A percentile compares a stretch with the other conserved stretches of the same genome.
These are phyloP conservation scores for Fallopia convolvulus DNA, from an alignment of 148 eudicot species.

Conservation along the genomic window DNA sequence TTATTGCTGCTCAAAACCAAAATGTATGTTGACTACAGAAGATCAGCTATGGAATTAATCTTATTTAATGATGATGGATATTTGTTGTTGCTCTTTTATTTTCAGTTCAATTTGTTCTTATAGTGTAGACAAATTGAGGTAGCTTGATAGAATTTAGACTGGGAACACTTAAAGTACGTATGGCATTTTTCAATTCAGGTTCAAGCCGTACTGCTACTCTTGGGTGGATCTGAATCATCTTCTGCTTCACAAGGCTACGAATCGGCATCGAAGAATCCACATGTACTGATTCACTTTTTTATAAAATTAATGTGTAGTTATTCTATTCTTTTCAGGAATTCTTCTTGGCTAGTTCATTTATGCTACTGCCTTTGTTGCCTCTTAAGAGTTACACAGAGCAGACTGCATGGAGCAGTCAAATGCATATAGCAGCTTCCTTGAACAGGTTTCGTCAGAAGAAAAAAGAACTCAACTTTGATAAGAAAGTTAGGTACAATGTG, in stretches of 20 bases:
- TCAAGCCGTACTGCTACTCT: conserved; percentile 54
- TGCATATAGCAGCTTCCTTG: conserved; percentile 72
- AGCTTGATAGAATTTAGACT: not conserved
- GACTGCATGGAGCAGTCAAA: conserved; percentile 54
- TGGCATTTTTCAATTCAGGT: conserved; percentile 35
- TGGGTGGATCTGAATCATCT: conserved; percentile 44
- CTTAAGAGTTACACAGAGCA: conserved; percentile 45
- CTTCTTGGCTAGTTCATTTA: conserved; percentile 1
- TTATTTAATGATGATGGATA: not conserved
- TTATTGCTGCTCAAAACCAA: not conserved
- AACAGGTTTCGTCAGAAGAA: conserved; percentile 85
- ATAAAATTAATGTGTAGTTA: not conserved
- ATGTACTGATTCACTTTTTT: conserved; percentile 28
- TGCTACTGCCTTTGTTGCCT: conserved; percentile 5
- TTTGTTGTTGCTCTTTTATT: not conserved
- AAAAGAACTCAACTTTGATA: conserved; percentile 84
- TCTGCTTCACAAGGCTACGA: conserved; percentile 40
- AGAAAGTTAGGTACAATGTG: conserved; percentile 77
- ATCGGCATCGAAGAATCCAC: conserved; percentile 38
- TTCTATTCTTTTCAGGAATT: not conserved
- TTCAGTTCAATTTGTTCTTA: not conserved
- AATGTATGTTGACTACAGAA: not conserved
- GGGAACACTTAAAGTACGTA: not conserved
- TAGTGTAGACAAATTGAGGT: not conserved
- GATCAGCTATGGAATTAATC: not conserved